Evolutionary conservation across 1,284 basidiomycete species (phyloP).

Genomic region (Ustilago shanxiensis): DNA sequence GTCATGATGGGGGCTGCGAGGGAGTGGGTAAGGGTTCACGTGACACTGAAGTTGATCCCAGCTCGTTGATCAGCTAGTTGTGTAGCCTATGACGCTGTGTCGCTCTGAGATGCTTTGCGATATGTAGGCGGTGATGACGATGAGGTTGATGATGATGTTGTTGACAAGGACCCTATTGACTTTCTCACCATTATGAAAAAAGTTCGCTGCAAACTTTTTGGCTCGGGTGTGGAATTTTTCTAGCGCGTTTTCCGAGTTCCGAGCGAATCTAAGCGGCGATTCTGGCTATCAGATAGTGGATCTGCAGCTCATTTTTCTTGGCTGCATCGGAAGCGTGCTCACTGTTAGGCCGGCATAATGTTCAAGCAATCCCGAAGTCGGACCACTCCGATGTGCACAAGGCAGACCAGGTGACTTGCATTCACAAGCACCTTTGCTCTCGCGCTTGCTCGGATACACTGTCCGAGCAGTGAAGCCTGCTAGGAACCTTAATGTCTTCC

Average conservation of each 20-base stretch:
- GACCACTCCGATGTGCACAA: too few species aligned
- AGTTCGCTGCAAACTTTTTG: slow-evolving; percentile 33
- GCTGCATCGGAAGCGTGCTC: background rate
- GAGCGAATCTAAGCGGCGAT: slow-evolving; percentile 15
- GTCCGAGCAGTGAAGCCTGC: too few species aligned
- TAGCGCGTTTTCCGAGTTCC: slow-evolving; percentile 17
- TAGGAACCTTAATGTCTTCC: background rate
- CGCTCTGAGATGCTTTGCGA: background rate
- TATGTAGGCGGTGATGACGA: background rate
- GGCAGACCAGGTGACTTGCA: background rate
- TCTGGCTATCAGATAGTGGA: slow-evolving; percentile 25
- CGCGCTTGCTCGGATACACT: too few species aligned
- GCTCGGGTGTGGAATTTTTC: slow-evolving; percentile 19
- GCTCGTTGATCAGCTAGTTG: too few species aligned
- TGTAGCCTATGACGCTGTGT: background rate
- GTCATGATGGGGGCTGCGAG: slow-evolving; percentile 22
- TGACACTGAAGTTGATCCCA: background rate
- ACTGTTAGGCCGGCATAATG: background rate
- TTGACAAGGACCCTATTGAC: slow-evolving; percentile 14
- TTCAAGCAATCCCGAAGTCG: too few species aligned
- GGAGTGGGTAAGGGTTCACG: background rate
- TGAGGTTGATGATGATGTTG: slow-evolving; percentile 18
- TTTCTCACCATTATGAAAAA: slow-evolving; percentile 1
- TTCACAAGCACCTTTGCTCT: background rate
- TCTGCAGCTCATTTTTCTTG: background rate